Evolutionary conservation across 2,329 filamentous ascomycete genomes (phyloP).

Genomic region (Aspergillus udagawae): DNA sequence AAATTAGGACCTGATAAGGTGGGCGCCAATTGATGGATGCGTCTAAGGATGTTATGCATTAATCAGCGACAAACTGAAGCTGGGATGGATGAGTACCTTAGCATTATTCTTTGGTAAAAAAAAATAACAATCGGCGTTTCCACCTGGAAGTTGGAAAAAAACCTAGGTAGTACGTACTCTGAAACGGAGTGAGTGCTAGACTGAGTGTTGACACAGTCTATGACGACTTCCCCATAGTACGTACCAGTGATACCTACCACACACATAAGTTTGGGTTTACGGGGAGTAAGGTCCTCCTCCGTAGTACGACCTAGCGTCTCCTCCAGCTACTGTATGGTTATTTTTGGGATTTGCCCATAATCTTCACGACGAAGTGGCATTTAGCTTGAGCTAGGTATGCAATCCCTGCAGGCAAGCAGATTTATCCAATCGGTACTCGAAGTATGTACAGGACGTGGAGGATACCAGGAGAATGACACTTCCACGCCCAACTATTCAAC

Average conservation of each 20-base stretch:
- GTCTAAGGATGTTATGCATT: background rate
- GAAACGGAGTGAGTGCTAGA: too few species aligned
- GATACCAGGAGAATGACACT: background rate
- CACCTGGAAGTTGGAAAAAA: background rate
- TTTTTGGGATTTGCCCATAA: background rate
- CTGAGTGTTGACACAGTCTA: background rate
- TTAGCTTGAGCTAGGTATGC: background rate
- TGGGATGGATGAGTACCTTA: background rate
- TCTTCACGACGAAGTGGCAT: background rate
- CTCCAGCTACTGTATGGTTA: too few species aligned
- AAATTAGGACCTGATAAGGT: background rate
- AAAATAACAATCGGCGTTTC: background rate
- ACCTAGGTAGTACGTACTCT: too few species aligned
- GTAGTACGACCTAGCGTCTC: background rate
- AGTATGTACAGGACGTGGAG: background rate
- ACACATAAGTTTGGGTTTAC: background rate
- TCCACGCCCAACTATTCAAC: background rate
- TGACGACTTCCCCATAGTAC: background rate
- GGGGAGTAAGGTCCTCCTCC: background rate
- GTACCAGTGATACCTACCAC: background rate
- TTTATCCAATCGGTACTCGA: too few species aligned
- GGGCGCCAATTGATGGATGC: background rate
- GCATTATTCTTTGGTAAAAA: background rate
- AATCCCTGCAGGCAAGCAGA: too few species aligned
- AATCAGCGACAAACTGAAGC: background rate